Evolutionary conservation across 2,329 filamentous ascomycete species (phyloP).

Genomic region (Catunica adiposa): DNA sequence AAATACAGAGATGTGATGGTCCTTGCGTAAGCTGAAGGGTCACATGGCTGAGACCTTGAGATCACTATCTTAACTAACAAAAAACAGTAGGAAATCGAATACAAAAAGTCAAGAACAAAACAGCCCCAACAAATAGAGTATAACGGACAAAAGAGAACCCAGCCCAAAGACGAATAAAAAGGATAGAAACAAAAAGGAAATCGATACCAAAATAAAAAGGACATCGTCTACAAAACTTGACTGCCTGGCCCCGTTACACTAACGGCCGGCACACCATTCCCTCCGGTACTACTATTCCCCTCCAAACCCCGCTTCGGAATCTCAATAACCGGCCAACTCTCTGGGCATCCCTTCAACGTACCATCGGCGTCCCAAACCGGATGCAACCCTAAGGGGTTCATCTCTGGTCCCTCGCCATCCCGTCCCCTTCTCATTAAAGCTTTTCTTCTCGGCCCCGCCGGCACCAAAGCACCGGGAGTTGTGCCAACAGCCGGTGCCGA

Average conservation of each 20-base stretch:
- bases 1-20: neutral
- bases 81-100: neutral
- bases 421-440: neutral
- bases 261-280: neutral
- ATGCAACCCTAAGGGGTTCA: conserved; percentile 10
- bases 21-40: neutral
- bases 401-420: neutral
- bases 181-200: neutral
- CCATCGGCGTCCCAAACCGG: conserved; percentile 12
- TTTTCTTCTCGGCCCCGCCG: neutral
- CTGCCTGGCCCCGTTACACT: neutral
- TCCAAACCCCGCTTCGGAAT: neutral
- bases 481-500: conserved; percentile 3
- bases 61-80: neutral
- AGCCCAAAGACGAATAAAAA: neutral
- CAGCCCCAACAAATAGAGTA: neutral
- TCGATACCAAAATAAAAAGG: neutral
- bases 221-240: neutral
- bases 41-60: neutral
- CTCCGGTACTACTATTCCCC: too few species aligned
- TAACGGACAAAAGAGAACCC: too few species aligned
- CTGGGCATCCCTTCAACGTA: neutral
- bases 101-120: neutral
- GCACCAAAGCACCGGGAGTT: neutral
- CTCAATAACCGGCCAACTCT: neutral